phyloP scores from a whole-genome alignment of 1,284 basidiomycete genomes.

The Cutaneotrichosporon sp. region DNA sequence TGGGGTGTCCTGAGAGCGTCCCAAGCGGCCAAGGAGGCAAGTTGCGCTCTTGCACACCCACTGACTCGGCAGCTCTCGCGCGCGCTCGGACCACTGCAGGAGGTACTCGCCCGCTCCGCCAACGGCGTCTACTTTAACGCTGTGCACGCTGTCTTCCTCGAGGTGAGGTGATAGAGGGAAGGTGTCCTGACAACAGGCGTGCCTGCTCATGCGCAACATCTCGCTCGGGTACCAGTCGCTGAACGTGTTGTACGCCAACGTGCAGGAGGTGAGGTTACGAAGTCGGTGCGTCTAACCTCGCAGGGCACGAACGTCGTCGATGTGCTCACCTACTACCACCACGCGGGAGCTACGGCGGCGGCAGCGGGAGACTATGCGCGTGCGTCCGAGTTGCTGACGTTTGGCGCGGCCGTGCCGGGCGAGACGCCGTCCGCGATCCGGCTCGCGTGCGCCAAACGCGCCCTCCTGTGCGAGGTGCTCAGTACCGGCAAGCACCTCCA shows the following conservation, averaged over 20 bases:
- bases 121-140: conserved; percentile 20
- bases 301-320: conserved; percentile 31
- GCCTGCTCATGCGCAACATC: conserved; percentile 10
- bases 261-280: conserved; percentile 20
- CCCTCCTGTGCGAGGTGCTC: conserved; percentile 39
- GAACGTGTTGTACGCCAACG: conserved; percentile 16
- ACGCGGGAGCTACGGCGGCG: conserved; percentile 35
- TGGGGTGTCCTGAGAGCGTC: conserved; percentile 32
- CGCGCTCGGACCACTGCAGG: conserved; percentile 17
- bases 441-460: conserved; percentile 36
- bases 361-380: conserved; percentile 21
- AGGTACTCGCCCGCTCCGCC: conserved; percentile 13
- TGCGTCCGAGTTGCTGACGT: conserved; percentile 31
- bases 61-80: background rate
- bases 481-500: conserved; percentile 25
- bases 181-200: conserved; percentile 17
- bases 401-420: conserved; percentile 32
- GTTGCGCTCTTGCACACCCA: too few relatives aligned
- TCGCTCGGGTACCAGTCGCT: background rate
- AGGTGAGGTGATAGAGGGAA: conserved; percentile 25
- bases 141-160: conserved; percentile 34
- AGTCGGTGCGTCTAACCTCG: background rate
- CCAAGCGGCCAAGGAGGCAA: conserved; percentile 21
- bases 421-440: conserved; percentile 36
- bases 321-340: conserved; percentile 41